Base-by-base conservation (phyloP, 2,329 filamentous ascomycete species). In the Nemania sp. region DNA sequence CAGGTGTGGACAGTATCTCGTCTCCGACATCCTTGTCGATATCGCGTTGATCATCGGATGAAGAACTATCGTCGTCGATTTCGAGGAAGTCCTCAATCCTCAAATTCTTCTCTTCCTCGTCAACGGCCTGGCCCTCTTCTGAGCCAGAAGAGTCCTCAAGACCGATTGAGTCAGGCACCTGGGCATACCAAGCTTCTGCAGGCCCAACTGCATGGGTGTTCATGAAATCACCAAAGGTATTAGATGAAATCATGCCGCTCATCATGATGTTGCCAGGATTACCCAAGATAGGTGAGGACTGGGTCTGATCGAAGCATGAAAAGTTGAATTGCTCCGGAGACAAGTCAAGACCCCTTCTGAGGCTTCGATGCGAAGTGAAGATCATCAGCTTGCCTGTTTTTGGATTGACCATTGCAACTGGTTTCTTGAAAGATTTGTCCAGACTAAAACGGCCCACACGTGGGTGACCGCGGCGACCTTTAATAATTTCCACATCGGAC, bases 261-360 rank as follows among this genome's bases (percentile, higher is more conserved):
- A 92, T 84, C 88, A 92, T 91, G 60, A 92, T 80, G 54, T 90
- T 88, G 51, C 86, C 84, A 15, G 84, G 82, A 54, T 88, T 86
- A 67, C 79, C 83, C 56, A 88, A 73, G 65, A 89, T 83, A 14
- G 86, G 83, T 0, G 77, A 77, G 3, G 75, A 67, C 49, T 77
- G 65, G 24, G 31, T 73, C 64, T 49, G 74, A 66, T 43, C 66
- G 48, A 57, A 74, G 64, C 76, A 78, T 15, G 77, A 70, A 49
- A 80, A 67, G 51, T 81, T 76, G 65, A 82, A 81, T 44, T 80
- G 76, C 66, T 82, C 80, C 0, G 80, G 79, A 0, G 80, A 81
- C 19, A 82, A 67, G 56, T 83, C 80, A 14, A 82, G 70, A 42
- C 65, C 66, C 30, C 52, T 62, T 47, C 75, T 73, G 41, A 73